Evolutionary conservation across 768 basidiomycete species (phyloP), one percentile per base, ranked within the genome.

Genomic region (Pleurotus eryngii): DNA sequence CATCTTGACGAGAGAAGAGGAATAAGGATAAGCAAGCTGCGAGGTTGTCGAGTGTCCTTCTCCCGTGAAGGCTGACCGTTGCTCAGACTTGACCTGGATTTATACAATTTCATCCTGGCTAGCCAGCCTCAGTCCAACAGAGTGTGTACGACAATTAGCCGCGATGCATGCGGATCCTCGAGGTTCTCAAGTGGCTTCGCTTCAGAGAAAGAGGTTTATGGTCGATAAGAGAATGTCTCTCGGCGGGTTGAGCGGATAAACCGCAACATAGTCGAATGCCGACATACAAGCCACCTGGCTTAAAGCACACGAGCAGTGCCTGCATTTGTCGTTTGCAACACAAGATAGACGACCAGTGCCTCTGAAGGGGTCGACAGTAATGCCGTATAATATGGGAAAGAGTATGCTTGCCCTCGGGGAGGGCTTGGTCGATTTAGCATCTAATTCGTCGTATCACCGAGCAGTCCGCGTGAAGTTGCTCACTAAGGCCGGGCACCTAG

Each of bases 141-240:
- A 35, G 14, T 14, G 37, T 20, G 12, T 45, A 45, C 39, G 37
- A 20, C 18, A 54, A 54, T 54, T 42, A 42, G 20, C 51, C 51
- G 51, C 39, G 39, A 30, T 30, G 27, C 51, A 54, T 42, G 51
- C 39, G 51, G 51, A 42, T 54, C 42, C 51, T 54, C 15, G 39
- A 14, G 51, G 51, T 54, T 54, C 51, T 37, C 51, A 54, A 42
- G 37, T 40, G 51, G 17, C 27, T 20, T 54, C 15, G 42, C 7
- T 17, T 42, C 37, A 54, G 51, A 54, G 51, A 24, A 22, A 38
- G 51, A 24, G 42, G 39, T 9, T 12, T 54, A 42, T 54, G 51
- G 51, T 24, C 27, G 51, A 54, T 40, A 54, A 40, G 51, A n/a
- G 15, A n/a, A 17, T 24, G 4, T 42, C 37, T 24, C 26, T 45